Evolutionary conservation across 805 yeast genomes (phyloP).

Genomic region (Nakazawaea anatomiae): DNA sequence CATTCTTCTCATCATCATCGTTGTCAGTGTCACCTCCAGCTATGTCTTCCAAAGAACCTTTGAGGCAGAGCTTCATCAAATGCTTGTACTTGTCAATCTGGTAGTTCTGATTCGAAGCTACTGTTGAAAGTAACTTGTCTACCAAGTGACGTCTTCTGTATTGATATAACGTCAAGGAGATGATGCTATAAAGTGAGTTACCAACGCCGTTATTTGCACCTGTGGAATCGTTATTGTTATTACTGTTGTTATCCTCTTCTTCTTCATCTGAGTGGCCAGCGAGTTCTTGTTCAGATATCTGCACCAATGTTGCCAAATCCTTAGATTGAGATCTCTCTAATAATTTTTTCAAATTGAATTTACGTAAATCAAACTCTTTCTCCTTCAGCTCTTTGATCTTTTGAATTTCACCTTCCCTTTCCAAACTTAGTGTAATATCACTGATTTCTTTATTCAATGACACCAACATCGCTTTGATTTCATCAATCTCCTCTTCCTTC

Average conservation of each 20-base stretch:
- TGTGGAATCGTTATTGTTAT: background rate
- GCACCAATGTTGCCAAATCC: constrained; percentile 37
- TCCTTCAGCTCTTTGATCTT: constrained; percentile 12
- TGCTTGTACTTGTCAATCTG: constrained; percentile 59
- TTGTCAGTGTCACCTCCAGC: background rate
- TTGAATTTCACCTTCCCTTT: constrained; percentile 23
- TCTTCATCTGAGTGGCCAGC: constrained; percentile 11
- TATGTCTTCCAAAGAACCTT: constrained; percentile 2
- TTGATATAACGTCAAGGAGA: constrained; percentile 49
- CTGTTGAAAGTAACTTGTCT: constrained; percentile 32
- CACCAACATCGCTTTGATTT: constrained; percentile 19
- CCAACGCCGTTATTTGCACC: background rate
- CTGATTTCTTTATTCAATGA: constrained; percentile 27
- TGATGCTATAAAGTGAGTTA: constrained; percentile 23
- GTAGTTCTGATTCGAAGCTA: constrained; percentile 38
- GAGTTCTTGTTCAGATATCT: constrained; percentile 26
- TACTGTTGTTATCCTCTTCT: constrained; percentile 11
- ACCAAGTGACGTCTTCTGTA: constrained; percentile 48
- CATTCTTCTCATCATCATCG: constrained; percentile 1
- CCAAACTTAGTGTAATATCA: constrained; percentile 23
- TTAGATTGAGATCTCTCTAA: constrained; percentile 39
- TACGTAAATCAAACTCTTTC: constrained; percentile 1
- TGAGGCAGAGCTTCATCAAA: constrained; percentile 9
- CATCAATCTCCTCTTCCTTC: constrained; percentile 29
- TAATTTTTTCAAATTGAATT: constrained; percentile 16